Evolutionary conservation across 805 yeast species (phyloP), one percentile per base, ranked within the genome.

Genomic region (Yamadazyma tumulicola): DNA sequence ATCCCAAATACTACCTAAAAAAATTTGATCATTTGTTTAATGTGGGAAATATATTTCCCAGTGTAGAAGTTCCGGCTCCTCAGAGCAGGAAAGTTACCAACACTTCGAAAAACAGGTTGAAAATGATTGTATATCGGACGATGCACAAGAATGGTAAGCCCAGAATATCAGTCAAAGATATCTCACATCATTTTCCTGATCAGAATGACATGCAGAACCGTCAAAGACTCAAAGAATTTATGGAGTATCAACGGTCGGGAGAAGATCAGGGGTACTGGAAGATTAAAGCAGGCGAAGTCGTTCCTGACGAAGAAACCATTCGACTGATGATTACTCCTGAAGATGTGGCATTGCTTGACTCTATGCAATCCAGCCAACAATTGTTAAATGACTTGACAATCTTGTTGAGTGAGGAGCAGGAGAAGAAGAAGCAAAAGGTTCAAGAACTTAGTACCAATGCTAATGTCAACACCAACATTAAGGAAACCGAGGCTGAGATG

Each of bases 171-270:
- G 95, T 93, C 8, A 81, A 81, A 45, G 97, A 93, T 45, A 85
- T 93, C 15, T 79, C 95, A 0, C 75, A 75, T 32, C 97, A 91
- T 64, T 93, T 93, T 54, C 97, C 98, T 0, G 97, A 88, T 47
- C 97, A 89, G 58, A 89, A 85, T 52, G 97, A 93, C 52, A 89
- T 91, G 86, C 98, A 93, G 57, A 91, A 87, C 54, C 75, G 98
- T 49, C 97, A 91, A 61, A 72, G 96, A 42, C 71, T 93, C 37
- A 93, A 93, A 58, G 98, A 93, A 61, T 93, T 93, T 49, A 93
- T 93, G 98, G 97, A 89, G 51, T 93, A 85, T 51, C 97, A 91
- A 61, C 72, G 97, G 48, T 79, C 82, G 24, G 97, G 97, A 9
- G 48, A 43, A 36, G 97, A 89, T 57, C 96, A 88, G 48, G 96